A percentile compares a stretch with the other conserved stretches of the same genome.
Evolutionary conservation across 108 stramenopile species (phyloP).

Genomic region (Fistulifera pelliculosa): DNA sequence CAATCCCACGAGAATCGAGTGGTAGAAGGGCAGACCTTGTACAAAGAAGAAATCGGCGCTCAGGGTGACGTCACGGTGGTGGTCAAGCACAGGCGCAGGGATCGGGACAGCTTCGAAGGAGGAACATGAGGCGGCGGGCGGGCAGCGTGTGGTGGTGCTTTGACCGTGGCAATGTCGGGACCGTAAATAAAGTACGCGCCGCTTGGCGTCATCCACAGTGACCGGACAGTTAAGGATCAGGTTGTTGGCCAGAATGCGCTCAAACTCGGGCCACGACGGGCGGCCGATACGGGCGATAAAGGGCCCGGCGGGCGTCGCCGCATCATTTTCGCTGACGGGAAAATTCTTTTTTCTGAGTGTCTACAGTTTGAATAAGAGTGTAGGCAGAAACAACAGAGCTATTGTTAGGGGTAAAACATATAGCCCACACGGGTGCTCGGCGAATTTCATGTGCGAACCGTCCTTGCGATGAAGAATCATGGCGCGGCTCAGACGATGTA

Average conservation of each 20-base stretch:
- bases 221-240: constrained; percentile 29
- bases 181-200: constrained; percentile 25
- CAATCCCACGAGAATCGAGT: constrained; percentile 19
- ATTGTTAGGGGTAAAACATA: constrained; percentile 1
- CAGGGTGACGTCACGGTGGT: constrained; percentile 15
- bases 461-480: constrained; percentile 6
- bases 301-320: constrained; percentile 8
- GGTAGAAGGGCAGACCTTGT: constrained; percentile 27
- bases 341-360: background rate
- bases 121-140: background rate
- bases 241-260: constrained; percentile 16
- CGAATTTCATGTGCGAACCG: constrained; percentile 9
- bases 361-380: too few relatives aligned
- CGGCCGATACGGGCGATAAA: constrained; percentile 7
- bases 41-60: constrained; percentile 25
- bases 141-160: constrained; percentile 12
- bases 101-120: constrained; percentile 4
- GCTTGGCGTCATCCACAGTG: constrained; percentile 13
- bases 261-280: constrained; percentile 1
- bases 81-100: constrained; percentile 12
- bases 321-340: constrained; percentile 1
- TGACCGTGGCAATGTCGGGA: constrained; percentile 12
- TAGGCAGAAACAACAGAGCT: too few relatives aligned
- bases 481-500: background rate
- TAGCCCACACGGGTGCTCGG: background rate